Base-by-base conservation (phyloP, 495 filamentous ascomycete species). In the Daldinia childiae region DNA sequence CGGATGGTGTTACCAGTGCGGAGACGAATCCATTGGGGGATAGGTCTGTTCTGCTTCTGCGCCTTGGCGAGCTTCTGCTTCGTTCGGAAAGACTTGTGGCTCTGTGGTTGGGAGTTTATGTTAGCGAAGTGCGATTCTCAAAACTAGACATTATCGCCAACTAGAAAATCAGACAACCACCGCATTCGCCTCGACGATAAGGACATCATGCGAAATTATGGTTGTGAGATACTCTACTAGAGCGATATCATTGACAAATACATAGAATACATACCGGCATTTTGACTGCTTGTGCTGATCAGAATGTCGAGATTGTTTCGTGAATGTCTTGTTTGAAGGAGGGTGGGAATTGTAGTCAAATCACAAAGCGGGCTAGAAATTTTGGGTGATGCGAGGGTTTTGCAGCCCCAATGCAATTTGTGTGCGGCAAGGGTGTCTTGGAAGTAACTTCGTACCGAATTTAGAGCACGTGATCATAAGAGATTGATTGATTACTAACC, bases 31-130 rank as follows among this genome's bases (percentile, higher is more conserved):
- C 95, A 99, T 89, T 99, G 95, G 71, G 95, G 95, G 83, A 99
- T 98, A 69, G 95, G 95, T 77, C 96, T 89, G 91, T 98, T 99
- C 88, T 97, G 94, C 87, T 96, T 97, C 89, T 97, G 94, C 80
- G 95, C 95, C 89, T 94, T 97, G 80, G 96, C 95, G 87, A 99
- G 95, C 95, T 99, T 99, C 84, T 95, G 92, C 95, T 99, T 99
- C 84, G 93, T 96, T 82, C 92, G 91, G 92, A 98, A 98, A 80
- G 93, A 93, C 90, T 98, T 98, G 88, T 99, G 93, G 89, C 90
- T 93, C 94, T 97, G 82, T 82, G 69, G 67, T 57, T 66, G 61
- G 26, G 19, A 39, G 57, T 38, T 11, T 70, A 45, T 15, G 64
- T 76, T 69, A 76, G 73, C 43, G 34, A 38, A 43, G 8, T 50